These are phyloP conservation scores for Aegilops longissima DNA, from an alignment of 176 grass and related monocot species.

Conservation along the genomic window DNA sequence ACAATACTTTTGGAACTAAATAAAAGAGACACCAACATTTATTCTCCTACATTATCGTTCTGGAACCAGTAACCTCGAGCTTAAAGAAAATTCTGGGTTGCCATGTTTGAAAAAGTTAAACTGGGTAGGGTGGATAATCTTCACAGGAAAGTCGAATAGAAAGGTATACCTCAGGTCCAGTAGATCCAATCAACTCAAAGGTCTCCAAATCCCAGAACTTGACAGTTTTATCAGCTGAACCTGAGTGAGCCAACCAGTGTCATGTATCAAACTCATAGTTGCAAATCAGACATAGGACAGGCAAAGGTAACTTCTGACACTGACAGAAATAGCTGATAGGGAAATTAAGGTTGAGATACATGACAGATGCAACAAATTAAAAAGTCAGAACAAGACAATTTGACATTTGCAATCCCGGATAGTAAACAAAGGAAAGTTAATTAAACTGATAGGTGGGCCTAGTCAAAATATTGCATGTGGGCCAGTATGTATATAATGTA, in stretches of 20 bases:
- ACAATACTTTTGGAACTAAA: background rate
- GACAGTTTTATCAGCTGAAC: constrained; percentile 93
- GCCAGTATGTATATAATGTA: background rate
- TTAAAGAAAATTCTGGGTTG: background rate
- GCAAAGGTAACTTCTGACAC: constrained; percentile 8
- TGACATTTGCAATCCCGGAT: background rate
- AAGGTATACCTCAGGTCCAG: constrained; percentile 78
- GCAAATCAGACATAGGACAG: constrained; percentile 3
- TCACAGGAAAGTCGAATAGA: constrained; percentile 1
- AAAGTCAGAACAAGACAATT: background rate
- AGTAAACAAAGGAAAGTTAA: background rate
- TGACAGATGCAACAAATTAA: background rate
- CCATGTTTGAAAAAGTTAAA: constrained; percentile 2
- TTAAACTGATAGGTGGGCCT: background rate
- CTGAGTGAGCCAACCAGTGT: constrained; percentile 42
- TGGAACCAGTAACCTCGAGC: background rate
- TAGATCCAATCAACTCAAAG: constrained; percentile 94
- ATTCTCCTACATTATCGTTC: background rate
- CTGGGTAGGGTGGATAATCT: constrained; percentile 2
- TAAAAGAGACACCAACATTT: background rate
- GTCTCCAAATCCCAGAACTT: constrained; percentile 99
- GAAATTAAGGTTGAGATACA: background rate
- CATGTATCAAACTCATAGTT: constrained; percentile 25
- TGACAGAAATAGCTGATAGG: background rate
- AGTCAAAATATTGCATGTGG: constrained; percentile 1